These are phyloP conservation scores for Aspergillus puulaauensis DNA, from an alignment of 2,329 filamentous ascomycete genomes.

Conservation along the genomic window DNA sequence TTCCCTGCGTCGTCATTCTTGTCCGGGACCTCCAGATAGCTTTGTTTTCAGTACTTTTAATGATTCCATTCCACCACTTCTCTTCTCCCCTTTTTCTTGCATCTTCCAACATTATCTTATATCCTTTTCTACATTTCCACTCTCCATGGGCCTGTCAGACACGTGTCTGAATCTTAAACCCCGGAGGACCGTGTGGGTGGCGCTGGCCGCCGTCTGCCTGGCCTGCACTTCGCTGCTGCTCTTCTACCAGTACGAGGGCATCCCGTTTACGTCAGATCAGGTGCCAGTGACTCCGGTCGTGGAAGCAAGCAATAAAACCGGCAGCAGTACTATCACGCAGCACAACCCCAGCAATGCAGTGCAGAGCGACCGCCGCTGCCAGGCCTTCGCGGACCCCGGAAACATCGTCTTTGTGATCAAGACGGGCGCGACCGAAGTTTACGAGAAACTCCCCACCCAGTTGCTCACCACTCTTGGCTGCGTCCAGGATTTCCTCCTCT, in stretches of 20 bases:
- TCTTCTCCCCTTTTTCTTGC: not conserved
- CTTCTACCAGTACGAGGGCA: conserved; percentile 8
- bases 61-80: not conserved
- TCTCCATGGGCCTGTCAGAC: conserved; percentile 1
- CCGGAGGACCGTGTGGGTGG: conserved; percentile 9
- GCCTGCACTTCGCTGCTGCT: conserved; percentile 4
- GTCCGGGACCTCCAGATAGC: not conserved
- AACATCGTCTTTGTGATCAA: conserved; percentile 56
- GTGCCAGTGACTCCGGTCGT: not conserved
- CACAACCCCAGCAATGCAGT: conserved; percentile 5
- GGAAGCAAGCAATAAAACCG: not conserved
- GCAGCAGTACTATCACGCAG: not conserved
- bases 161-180: not conserved
- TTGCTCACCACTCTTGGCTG: conserved; percentile 55
- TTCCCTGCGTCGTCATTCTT: not conserved
- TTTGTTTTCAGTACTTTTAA: no score
- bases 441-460: conserved; percentile 54
- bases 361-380: conserved; percentile 32
- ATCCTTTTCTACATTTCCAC: not conserved
- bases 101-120: not conserved
- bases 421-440: conserved; percentile 58
- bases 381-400: conserved; percentile 46
- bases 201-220: conserved; percentile 12
- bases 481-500: conserved; percentile 51
- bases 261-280: conserved; percentile 4